Base-by-base conservation (phyloP, 2,329 filamentous ascomycete genomes). In the Penicillium rolfsii region DNA sequence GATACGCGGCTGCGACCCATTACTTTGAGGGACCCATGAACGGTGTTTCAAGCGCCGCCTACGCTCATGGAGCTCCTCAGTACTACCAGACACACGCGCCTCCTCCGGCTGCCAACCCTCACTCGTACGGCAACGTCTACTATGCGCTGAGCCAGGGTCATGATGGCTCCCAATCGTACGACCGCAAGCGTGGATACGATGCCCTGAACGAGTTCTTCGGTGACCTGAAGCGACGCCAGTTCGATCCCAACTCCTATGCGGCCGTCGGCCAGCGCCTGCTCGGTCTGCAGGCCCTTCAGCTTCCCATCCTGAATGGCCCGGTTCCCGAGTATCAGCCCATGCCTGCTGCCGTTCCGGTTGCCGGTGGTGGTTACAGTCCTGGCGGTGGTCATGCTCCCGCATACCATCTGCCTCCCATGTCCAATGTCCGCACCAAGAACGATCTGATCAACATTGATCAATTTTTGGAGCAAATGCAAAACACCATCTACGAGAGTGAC, bases 381-480 rank as follows among this genome's bases (percentile, higher is more conserved):
- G 77, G 83, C 71, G 82, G 85, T 60, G 84, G 88, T 40, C 84
- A 89, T 67, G 87, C 91, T 75, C 91, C 93, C 55, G 83, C 85
- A 72, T 97, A 97, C 80, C 91, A 92, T 64, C 84, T 97, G 61
- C 91, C 95, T 57, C 88, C 93, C 9, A 92, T 96, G 82, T 88
- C 88, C 52, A 96, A 93, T 71, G 84, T 96, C 58, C 89, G 94
- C 73, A 97, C 93, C 52, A 97, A 98, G 84, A 93, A 88, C 75
- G 95, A 99, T 75, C 83, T 99, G 46, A 82, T 96, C 75, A 93
- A 96, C 75, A 93, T 98, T 72, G 95, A 98, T 76, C 90, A 93
- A 73, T 91, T 98, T 76, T 86, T 99, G 58, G 93, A 97, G 79
- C 92, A 97, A 79, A 94, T 98, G 84, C 93, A 97, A 79, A 89